Percentiles rank a stretch among this genome's conserved stretches.
Conservation (phyloP, 257 asterid species). For the Ajuga chamaepitys region DNA sequence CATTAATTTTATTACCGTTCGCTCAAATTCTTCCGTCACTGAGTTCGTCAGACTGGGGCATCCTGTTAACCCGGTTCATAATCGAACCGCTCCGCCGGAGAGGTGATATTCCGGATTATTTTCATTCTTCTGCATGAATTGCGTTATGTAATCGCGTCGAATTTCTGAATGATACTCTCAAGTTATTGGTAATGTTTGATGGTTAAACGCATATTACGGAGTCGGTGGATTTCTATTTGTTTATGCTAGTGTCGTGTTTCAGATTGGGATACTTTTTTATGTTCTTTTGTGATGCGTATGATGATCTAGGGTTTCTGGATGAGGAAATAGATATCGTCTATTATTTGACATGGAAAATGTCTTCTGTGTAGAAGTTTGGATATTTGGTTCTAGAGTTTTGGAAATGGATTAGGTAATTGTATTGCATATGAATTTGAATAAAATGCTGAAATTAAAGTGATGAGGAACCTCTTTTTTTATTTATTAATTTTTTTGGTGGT, state of each 20-base stretch:
- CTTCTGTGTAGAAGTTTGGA: not conserved
- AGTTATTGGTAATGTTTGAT: not conserved
- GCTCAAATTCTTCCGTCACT: not conserved
- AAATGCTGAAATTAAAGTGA: not conserved
- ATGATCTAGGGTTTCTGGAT: not conserved
- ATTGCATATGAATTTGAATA: not conserved
- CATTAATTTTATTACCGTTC: not conserved
- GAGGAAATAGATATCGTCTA: not conserved
- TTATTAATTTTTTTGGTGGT: too few relatives aligned
- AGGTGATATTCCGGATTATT: conserved; percentile 21
- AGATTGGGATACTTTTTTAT: not conserved
- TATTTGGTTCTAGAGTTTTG: not conserved
- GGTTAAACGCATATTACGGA: not conserved
- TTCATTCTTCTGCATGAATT: not conserved
- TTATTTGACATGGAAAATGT: not conserved
- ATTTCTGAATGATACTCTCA: not conserved
- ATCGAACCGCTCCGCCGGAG: conserved; percentile 10
- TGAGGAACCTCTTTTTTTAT: not conserved
- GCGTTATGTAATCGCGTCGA: not conserved
- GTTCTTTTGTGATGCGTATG: not conserved
- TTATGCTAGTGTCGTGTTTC: not conserved
- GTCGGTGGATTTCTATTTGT: not conserved
- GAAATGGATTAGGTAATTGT: not conserved
- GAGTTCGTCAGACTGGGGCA: not conserved
- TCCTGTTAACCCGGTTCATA: not conserved